Conservation (phyloP, 495 filamentous ascomycete genomes). For the Penicillium maclennaniae region DNA sequence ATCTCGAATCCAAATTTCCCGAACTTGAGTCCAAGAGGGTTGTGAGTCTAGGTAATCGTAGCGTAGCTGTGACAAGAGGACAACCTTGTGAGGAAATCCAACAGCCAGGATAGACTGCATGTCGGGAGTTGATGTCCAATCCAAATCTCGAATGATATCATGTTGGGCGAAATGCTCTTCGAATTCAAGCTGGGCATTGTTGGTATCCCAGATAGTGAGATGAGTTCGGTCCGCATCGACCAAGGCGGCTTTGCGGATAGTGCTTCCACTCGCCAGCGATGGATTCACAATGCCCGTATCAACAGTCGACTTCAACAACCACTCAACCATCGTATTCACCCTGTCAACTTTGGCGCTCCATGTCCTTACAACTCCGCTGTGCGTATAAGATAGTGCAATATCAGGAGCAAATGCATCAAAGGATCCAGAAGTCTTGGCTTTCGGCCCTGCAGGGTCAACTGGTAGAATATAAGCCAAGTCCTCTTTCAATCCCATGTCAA, state of each 20-base stretch:
- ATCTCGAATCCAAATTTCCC: slow-evolving; percentile 76
- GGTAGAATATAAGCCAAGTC: slow-evolving; percentile 80
- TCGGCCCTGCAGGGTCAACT: slow-evolving; percentile 82
- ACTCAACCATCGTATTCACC: slow-evolving; percentile 57
- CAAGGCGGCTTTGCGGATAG: slow-evolving; percentile 80
- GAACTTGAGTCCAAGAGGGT: slow-evolving; percentile 84
- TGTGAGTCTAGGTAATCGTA: slow-evolving; percentile 89
- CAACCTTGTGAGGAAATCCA: slow-evolving; percentile 79
- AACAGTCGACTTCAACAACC: slow-evolving; percentile 79
- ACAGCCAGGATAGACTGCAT: slow-evolving; percentile 88
- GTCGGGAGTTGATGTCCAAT: slow-evolving; percentile 93
- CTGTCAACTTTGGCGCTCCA: slow-evolving; percentile 79
- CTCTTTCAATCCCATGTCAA: slow-evolving; percentile 66
- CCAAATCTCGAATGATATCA: slow-evolving; percentile 79
- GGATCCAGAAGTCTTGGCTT: slow-evolving; percentile 68
- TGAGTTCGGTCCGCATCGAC: slow-evolving; percentile 70
- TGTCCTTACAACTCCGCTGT: slow-evolving; percentile 69
- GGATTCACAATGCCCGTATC: slow-evolving; percentile 73
- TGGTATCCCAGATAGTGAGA: slow-evolving; percentile 89
- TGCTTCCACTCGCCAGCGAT: slow-evolving; percentile 79
- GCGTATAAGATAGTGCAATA: slow-evolving; percentile 82
- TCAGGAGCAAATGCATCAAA: slow-evolving; percentile 86
- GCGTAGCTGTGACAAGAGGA: slow-evolving; percentile 85
- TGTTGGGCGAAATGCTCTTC: slow-evolving; percentile 65
- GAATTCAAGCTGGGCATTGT: slow-evolving; percentile 77